Conservation (phyloP, 805 yeast genomes). For the Candida orba region DNA sequence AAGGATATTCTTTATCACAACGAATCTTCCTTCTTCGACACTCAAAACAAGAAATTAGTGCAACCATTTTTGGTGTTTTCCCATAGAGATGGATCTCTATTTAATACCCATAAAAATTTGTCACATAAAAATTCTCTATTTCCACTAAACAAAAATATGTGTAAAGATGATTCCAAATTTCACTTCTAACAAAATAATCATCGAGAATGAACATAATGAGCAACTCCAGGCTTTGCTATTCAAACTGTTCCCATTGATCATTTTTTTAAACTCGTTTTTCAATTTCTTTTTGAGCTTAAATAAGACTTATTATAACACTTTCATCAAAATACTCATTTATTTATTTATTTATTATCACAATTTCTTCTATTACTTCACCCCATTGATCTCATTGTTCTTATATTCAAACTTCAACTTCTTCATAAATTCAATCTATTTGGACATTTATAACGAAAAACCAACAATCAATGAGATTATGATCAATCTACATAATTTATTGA, state of each 20-base stretch:
- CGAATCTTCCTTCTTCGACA: constrained; percentile 23
- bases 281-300: constrained; percentile 3
- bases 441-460: constrained; percentile 6
- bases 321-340: constrained; percentile 4
- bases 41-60: constrained; percentile 20
- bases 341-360: constrained; percentile 3
- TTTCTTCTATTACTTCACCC: not conserved
- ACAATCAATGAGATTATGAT: constrained; percentile 5
- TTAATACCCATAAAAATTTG: too few species aligned
- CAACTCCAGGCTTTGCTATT: constrained; percentile 5
- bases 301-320: constrained; percentile 4
- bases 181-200: not conserved
- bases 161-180: constrained; percentile 6
- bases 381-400: constrained; percentile 1
- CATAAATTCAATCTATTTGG: constrained; percentile 6
- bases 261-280: constrained; percentile 1
- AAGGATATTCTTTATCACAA: constrained; percentile 15
- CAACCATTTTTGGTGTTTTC: constrained; percentile 10
- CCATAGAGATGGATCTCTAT: too few species aligned
- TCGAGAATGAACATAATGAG: constrained; percentile 4
- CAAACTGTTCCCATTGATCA: constrained; percentile 2
- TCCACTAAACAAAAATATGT: too few species aligned
- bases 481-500: constrained; percentile 3
- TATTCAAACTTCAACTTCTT: constrained; percentile 7
- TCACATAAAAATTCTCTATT: too few species aligned